Evolutionary conservation across 2,329 filamentous ascomycete genomes (phyloP).

Genomic region (Kalmusia sp.): DNA sequence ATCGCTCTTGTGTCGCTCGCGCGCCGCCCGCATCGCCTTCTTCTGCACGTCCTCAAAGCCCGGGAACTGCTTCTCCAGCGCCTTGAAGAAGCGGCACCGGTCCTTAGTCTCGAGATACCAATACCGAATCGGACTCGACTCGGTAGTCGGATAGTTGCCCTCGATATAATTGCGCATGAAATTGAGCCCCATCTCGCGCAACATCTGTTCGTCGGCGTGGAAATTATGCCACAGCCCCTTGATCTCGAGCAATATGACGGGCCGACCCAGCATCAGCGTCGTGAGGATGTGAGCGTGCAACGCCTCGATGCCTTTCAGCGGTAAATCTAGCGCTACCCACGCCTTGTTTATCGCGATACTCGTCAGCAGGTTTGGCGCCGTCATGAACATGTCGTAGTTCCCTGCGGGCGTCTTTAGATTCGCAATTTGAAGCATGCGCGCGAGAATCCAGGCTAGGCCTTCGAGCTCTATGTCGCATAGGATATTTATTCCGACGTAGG

Average conservation of each 20-base stretch:
- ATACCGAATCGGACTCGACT: conserved; percentile 8
- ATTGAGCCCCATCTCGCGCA: conserved; percentile 23
- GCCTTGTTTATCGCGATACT: conserved; percentile 26
- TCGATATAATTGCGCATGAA: conserved; percentile 19
- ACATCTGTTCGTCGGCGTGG: conserved; percentile 13
- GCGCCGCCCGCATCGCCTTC: background rate
- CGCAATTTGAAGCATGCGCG: conserved; percentile 24
- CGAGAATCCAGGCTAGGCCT: conserved; percentile 27
- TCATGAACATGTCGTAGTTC: conserved; percentile 8
- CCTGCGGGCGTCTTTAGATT: conserved; percentile 3
- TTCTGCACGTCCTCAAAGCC: conserved; percentile 12
- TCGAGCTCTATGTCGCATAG: conserved; percentile 13
- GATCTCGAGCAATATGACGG: conserved; percentile 20
- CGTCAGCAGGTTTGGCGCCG: conserved; percentile 11
- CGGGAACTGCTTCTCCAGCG: conserved; percentile 13
- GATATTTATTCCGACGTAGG: conserved; percentile 31
- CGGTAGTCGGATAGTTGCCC: conserved; percentile 11
- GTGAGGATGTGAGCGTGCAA: conserved; percentile 23
- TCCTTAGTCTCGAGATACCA: conserved; percentile 16
- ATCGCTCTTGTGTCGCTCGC: background rate
- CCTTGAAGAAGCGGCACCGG: conserved; percentile 17
- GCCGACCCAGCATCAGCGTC: conserved; percentile 16
- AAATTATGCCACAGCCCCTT: conserved; percentile 24
- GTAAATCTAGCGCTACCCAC: conserved; percentile 29
- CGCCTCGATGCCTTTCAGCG: conserved; percentile 16